Evolutionary conservation across 129 eudicot genomes (phyloP).

Genomic region (Chrysanthemum lavandulifolium): DNA sequence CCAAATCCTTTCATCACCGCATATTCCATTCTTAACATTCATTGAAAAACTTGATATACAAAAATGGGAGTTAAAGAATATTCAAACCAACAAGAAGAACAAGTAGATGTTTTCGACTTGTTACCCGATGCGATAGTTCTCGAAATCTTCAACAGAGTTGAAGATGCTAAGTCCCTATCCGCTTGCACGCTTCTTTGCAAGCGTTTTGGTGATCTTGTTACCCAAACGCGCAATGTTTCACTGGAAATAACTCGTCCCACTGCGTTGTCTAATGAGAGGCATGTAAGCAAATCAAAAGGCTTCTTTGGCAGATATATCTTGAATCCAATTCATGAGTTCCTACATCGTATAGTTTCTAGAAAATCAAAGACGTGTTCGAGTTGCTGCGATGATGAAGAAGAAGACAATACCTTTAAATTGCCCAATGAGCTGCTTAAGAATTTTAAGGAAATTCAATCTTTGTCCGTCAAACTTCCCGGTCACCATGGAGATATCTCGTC

Average conservation of each 20-base stretch:
- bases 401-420: slow-evolving; percentile 19
- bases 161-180: slow-evolving; percentile 57
- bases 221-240: slow-evolving; percentile 38
- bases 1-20: not conserved
- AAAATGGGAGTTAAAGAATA: slow-evolving; percentile 18
- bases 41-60: not conserved
- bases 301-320: slow-evolving; percentile 24
- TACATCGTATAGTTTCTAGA: slow-evolving; percentile 16
- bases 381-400: slow-evolving; percentile 16
- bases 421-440: slow-evolving; percentile 39
- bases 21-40: not conserved
- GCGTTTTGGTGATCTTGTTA: slow-evolving; percentile 44
- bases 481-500: slow-evolving; percentile 35
- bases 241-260: slow-evolving; percentile 34
- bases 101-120: slow-evolving; percentile 49
- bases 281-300: slow-evolving; percentile 21
- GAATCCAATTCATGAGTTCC: slow-evolving; percentile 40
- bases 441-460: slow-evolving; percentile 42
- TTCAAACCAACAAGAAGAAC: slow-evolving; percentile 21
- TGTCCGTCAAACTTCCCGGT: slow-evolving; percentile 52
- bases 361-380: slow-evolving; percentile 23
- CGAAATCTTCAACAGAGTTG: slow-evolving; percentile 50
- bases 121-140: slow-evolving; percentile 56
- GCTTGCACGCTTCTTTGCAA: slow-evolving; percentile 47
- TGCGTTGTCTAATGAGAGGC: not conserved